Conservation (phyloP, 495 filamentous ascomycete genomes). For the Sordaria brevicollis region DNA sequence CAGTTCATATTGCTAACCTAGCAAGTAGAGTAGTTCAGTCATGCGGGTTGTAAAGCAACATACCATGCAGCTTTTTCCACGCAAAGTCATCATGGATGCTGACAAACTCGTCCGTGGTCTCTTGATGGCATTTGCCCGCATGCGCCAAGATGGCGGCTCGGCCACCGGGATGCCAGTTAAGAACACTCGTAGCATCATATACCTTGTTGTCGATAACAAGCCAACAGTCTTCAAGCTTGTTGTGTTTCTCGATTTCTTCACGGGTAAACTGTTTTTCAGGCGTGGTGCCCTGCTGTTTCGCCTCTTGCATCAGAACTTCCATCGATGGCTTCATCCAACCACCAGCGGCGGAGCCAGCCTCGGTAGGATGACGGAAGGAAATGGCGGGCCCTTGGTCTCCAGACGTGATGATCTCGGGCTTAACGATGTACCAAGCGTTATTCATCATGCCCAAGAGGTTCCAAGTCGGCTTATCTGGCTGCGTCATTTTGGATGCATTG, state of each 20-base stretch:
- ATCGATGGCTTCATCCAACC: constrained; percentile 10
- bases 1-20: not conserved
- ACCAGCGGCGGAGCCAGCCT: not conserved
- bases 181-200: constrained; percentile 64
- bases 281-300: not conserved
- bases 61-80: constrained; percentile 3
- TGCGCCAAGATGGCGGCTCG: constrained; percentile 26
- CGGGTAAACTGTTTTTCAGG: constrained; percentile 7
- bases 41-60: not conserved
- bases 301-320: not conserved
- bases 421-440: constrained; percentile 7
- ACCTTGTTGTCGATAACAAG: constrained; percentile 61
- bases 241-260: constrained; percentile 49
- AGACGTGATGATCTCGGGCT: not conserved
- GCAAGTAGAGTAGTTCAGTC: not conserved
- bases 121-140: constrained; percentile 4
- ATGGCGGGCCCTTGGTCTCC: not conserved
- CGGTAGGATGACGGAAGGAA: constrained; percentile 5
- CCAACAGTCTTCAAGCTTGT: constrained; percentile 55
- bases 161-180: constrained; percentile 62
- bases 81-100: constrained; percentile 6
- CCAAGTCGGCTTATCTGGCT: constrained; percentile 3
- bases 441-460: constrained; percentile 11
- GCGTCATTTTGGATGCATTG: constrained; percentile 2
- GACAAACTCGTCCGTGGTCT: constrained; percentile 1